Evolutionary conservation across 371 early-diverging fungal genomes (phyloP).

Genomic region (Fennellomyces sp.): DNA sequence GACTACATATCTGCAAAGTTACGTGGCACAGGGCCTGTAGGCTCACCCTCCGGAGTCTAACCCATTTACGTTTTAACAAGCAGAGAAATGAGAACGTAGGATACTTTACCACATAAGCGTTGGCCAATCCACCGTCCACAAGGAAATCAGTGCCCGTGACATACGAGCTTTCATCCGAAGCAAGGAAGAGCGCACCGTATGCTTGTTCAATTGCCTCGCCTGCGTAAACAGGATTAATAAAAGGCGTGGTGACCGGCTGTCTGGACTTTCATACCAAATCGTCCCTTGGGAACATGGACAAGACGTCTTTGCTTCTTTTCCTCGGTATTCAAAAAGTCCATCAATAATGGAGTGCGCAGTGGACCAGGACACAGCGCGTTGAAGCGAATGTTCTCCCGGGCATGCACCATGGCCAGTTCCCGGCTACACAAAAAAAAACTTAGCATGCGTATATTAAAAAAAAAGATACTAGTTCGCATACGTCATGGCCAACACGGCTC

Average conservation of each 20-base stretch:
- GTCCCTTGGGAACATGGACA: constrained; percentile 86
- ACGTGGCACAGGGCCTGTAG: constrained; percentile 43
- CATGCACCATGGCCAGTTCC: constrained; percentile 86
- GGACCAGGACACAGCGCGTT: constrained; percentile 91
- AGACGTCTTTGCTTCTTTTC: constrained; percentile 85
- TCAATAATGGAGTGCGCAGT: constrained; percentile 79
- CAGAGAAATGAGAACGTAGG: background rate
- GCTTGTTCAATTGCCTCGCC: constrained; percentile 91
- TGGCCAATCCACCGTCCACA: constrained; percentile 85
- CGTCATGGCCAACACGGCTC: constrained; percentile 89
- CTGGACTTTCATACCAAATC: constrained; percentile 67
- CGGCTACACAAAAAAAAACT: constrained; percentile 45
- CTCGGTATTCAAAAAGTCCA: constrained; percentile 86
- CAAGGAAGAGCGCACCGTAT: constrained; percentile 81
- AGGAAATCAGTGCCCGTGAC: constrained; percentile 86
- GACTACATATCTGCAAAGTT: constrained; percentile 43
- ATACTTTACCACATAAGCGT: constrained; percentile 69
- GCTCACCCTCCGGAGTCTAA: constrained; percentile 58
- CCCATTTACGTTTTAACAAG: background rate
- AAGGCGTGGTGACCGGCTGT: background rate
- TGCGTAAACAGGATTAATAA: constrained; percentile 13
- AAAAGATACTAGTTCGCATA: constrained; percentile 24
- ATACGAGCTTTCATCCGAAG: constrained; percentile 81
- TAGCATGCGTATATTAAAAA: background rate
- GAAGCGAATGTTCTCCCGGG: constrained; percentile 88